Evolutionary conservation across 1,284 basidiomycete genomes (phyloP), one percentile per base, ranked within the genome.

Genomic region (Ceratorhiza oryzae-sativae): DNA sequence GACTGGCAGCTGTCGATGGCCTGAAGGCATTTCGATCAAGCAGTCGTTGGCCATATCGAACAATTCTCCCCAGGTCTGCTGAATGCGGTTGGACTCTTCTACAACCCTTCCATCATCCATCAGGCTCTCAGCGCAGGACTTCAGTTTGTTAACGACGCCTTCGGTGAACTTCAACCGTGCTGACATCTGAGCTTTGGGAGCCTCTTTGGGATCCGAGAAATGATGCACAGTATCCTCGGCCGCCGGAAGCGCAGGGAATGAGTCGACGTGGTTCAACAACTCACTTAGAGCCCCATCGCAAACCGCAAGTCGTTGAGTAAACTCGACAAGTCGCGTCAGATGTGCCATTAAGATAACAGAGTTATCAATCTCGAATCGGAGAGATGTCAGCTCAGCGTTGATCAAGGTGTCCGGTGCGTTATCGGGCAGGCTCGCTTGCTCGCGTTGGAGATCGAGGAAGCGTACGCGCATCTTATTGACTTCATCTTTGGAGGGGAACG

Each of bases 221-320:
- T 86, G 83, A 6, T 84, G 79, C 8, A 87, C 86, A 1, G 84
- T 83, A 34, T 89, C 79, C 9, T 73, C 70, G 9, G 8, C 84
- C 39, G 82, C 75, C 3, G 90, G 88, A 27, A 82, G 77, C 18
- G 85, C 82, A 13, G 90, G 89, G 77, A 87, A 91, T 76, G 88
- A 89, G 78, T 94, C 92, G 71, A 93, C 85, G 76, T 93, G 90
- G 76, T 93, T 90, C 61, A 94, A 80, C 8, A 94, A 82, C 77
- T 93, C 90, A 76, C 92, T 94, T 46, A 94, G 82, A 20, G 88
- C 86, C n/a, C 83, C 81, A 77, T 94, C 93, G 75, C 90, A 92
- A 18, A 79, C 78, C 30, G 82, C 81, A 10, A 90, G 78, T 32
- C 82, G 78, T 30, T 83, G 79, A 1, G 83, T 80, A 67, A 93